These are phyloP conservation scores for Podospora anserina DNA, from an alignment of 495 filamentous ascomycete species.

Conservation along the genomic window DNA sequence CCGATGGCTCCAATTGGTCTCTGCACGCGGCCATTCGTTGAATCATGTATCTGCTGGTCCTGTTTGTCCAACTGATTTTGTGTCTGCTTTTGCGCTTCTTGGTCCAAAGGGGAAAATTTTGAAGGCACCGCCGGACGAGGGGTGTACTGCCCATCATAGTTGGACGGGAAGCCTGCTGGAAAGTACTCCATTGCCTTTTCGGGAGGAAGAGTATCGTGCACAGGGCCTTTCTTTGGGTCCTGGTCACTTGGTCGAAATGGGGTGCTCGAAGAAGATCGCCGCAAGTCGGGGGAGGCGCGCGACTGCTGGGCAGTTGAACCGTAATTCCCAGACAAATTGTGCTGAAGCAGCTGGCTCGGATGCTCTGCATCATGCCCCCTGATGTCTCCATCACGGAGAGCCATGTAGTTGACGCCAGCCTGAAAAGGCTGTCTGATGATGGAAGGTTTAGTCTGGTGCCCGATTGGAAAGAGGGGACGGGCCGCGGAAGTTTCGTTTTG, in stretches of 20 bases:
- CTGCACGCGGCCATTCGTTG: slow-evolving; percentile 20
- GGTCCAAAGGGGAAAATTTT: background rate
- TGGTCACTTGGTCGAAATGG: background rate
- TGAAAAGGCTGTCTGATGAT: background rate
- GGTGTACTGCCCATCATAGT: slow-evolving; percentile 16
- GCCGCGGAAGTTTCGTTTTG: background rate
- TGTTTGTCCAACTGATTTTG: slow-evolving; percentile 22
- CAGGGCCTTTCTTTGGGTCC: background rate
- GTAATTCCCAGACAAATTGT: background rate
- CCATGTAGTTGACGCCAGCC: background rate
- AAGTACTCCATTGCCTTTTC: slow-evolving; percentile 23
- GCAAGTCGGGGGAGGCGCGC: background rate
- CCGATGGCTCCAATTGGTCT: slow-evolving; percentile 33
- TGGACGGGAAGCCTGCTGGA: slow-evolving; percentile 17
- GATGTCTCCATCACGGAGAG: background rate
- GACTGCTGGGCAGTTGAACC: background rate
- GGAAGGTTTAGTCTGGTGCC: background rate
- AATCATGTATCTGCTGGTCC: slow-evolving; percentile 23
- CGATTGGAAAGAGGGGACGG: background rate
- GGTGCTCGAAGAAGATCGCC: background rate
- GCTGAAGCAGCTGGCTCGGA: background rate
- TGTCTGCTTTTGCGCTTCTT: background rate
- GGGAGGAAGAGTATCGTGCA: slow-evolving; percentile 26
- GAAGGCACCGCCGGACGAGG: background rate
- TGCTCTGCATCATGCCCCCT: background rate